Conservation (phyloP, 129 eudicot genomes). For the Tanacetum coccineum region DNA sequence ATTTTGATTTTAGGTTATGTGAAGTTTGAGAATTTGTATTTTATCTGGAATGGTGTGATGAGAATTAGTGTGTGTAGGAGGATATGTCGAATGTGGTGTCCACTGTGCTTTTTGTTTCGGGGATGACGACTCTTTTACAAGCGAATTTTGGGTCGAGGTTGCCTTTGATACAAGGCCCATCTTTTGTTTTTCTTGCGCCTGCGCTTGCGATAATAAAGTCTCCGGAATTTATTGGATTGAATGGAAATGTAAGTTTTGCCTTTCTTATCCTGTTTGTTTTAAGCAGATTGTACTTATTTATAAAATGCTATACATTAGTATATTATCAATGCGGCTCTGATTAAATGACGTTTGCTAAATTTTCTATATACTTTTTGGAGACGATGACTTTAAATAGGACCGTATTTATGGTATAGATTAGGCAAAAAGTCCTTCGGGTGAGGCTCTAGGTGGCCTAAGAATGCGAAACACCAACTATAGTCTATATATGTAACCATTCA, state of each 20-base stretch:
- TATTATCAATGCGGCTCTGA: not conserved
- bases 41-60: constrained; percentile 8
- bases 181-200: constrained; percentile 94
- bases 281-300: not conserved
- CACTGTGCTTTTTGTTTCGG: constrained; percentile 83
- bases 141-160: constrained; percentile 80
- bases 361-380: not conserved
- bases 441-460: constrained; percentile 20
- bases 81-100: constrained; percentile 85
- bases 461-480: constrained; percentile 1
- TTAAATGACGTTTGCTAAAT: not conserved
- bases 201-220: constrained; percentile 92
- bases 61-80: constrained; percentile 54
- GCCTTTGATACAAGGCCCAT: constrained; percentile 94
- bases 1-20: constrained; percentile 24
- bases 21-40: not conserved
- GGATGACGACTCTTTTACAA: constrained; percentile 87
- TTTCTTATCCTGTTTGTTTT: constrained; percentile 4
- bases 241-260: constrained; percentile 66
- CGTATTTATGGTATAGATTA: not conserved
- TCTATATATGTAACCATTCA: too few species aligned
- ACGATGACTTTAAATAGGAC: not conserved
- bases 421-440: constrained; percentile 14
- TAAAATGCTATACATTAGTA: not conserved
- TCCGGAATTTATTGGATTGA: constrained; percentile 73